Evolutionary conservation across 2,329 filamentous ascomycete species (phyloP), one percentile per base, ranked within the genome.

Genomic region (Phyllosticta citribraziliensis): DNA sequence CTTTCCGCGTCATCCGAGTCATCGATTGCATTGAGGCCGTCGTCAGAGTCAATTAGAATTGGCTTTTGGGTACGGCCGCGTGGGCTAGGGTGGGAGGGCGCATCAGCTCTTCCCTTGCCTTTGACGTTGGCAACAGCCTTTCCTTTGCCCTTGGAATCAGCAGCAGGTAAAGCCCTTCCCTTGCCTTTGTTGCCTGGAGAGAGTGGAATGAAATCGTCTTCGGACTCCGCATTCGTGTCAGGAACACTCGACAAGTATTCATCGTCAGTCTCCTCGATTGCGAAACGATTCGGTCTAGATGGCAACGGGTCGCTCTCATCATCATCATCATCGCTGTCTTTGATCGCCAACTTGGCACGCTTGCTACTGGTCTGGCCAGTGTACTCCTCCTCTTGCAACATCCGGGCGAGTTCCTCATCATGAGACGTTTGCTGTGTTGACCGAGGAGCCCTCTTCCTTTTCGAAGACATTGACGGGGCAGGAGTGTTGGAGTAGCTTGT

Each of bases 401-500:
- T 74, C 53, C 78, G 73, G 35, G 85, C 85, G 50, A 88, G 70
- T 54, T 79, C 76, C 12, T 79, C 82, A 69, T 83, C 80, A 2
- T 70, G 66, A 5, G 70, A 70, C 22, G 74, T 70, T 67, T 74
- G 73, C 65, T 35, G 68, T 57, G 27, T 64, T 62, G 52, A 67
- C 69, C 63, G 70, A 66, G 52, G 66, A 62, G 57, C 67, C 68
- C 56, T 71, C 65, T 56, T 63, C 60, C 25, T 64, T 66, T 55
- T 67, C 64, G 52, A 57, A 65, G 12, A 64, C 61, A 60, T 65
- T 9, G 77, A 77, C 24, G 76, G 74, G 22, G 75, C 78, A 3
- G 83, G 84, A 10, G 84, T 86, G 19, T 75, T 77, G 55, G 77
- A 74, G 59, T 79, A 76, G 70, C 83, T 86, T 20, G 86, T 88